phyloP scores from a whole-genome alignment of 371 early-diverging fungal genomes.

The Choanephora cucurbitarum region DNA sequence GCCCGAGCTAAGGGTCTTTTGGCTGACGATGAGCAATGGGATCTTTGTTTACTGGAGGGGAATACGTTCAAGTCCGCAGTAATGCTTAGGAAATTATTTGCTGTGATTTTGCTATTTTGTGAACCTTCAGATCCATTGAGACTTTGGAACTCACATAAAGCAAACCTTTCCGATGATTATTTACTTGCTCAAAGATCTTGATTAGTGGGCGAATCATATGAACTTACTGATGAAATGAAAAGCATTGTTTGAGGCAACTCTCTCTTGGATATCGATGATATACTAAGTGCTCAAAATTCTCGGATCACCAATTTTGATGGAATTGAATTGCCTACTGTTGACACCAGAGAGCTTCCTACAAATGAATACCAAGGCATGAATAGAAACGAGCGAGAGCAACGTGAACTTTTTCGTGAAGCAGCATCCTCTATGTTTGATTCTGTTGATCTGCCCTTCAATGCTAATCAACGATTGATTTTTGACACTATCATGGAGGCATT shows the following conservation, averaged over 20 bases:
- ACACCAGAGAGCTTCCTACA: too few relatives aligned
- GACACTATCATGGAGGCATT: neutral
- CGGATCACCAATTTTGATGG: too few relatives aligned
- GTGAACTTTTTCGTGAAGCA: too few relatives aligned
- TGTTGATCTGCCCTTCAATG: too few relatives aligned
- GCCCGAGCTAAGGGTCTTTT: conserved; percentile 13
- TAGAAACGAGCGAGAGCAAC: too few relatives aligned
- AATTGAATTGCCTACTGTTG: too few relatives aligned
- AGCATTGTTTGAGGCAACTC: neutral
- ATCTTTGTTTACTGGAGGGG: conserved; percentile 18
- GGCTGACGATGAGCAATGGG: conserved; percentile 19
- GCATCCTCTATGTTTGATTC: too few relatives aligned
- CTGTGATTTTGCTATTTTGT: conserved; percentile 5
- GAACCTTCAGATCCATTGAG: conserved; percentile 5
- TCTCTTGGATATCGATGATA: neutral
- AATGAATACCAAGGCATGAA: too few relatives aligned
- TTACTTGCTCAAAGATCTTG: neutral
- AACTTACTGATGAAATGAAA: neutral
- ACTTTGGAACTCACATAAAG: conserved; percentile 4
- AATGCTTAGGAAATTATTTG: conserved; percentile 21
- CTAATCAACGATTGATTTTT: too few relatives aligned
- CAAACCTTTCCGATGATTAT: conserved; percentile 1
- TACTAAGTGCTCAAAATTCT: too few relatives aligned
- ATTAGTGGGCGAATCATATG: neutral
- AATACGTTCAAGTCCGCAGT: neutral